Base-by-base conservation (phyloP, 1,284 basidiomycete species). In the Phlebopus sp. region DNA sequence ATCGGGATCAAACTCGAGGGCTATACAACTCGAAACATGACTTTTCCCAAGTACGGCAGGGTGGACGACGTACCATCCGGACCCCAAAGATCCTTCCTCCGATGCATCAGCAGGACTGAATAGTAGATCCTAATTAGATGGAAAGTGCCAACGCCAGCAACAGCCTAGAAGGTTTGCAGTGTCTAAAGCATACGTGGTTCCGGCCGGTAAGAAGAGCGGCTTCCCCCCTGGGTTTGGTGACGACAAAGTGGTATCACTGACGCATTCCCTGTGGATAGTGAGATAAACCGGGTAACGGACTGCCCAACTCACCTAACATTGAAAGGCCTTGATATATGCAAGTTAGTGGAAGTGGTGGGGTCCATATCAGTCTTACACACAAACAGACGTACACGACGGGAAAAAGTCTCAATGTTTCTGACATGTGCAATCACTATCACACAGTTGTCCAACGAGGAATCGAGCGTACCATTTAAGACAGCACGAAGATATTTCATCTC, bases 31-130 rank as follows among this genome's bases (percentile, higher is more conserved):
- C 13, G 10, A 6, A 3, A 17, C 7, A 71, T 74, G 49, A 72
- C 69, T 50, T 71, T 76, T 39, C 63, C 49, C 14, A 58, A 45
- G 4, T 66, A 60, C 3, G 42, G 17, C 7, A 15, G 21, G 30
- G 19, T 5, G 19, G 9, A 2, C 53, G 46, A 8, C 62, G 46
- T 59, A 76, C 77, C 82, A 56, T 83, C 81, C 0, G 81, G 78
- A 5, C 83, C 83, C 84, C 84, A 86, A 0, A 84, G 69, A 50
- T 84, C 80, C 42, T 67, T 74, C 17, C 80, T 71, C 29, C 83
- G 69, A 27, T 85, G 84, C 79, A 84, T 82, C 45, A 80, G 54
- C 49, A 81, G 72, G 5, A 82, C 76, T 1, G 76, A 80, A 56
- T 81, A 85, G 0, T 59, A 53, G 11, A 71, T 52, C 44, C 79